Evolutionary conservation across 2,329 filamentous ascomycete genomes (phyloP).

Genomic region (Phyllosticta citriasiana): DNA sequence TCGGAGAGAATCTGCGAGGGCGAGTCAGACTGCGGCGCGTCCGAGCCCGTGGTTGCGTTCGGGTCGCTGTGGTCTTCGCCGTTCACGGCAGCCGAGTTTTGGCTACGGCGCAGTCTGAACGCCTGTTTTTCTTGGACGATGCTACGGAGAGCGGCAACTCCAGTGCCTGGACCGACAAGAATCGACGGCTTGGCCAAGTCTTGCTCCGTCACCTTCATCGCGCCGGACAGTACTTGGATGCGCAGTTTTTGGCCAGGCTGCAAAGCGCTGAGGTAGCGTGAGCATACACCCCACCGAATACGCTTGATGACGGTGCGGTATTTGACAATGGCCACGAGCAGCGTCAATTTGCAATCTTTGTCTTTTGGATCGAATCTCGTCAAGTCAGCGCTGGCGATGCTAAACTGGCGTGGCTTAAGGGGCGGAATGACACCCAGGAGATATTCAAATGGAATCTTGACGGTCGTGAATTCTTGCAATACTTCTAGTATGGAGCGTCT

Average conservation of each 20-base stretch:
- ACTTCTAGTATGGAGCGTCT: constrained; percentile 87
- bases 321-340: constrained; percentile 80
- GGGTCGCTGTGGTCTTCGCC: neutral
- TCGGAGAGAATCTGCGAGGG: constrained; percentile 13
- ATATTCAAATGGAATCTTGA: constrained; percentile 69
- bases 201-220: constrained; percentile 18
- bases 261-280: constrained; percentile 68
- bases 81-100: constrained; percentile 7
- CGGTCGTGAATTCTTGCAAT: constrained; percentile 76
- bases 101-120: constrained; percentile 32
- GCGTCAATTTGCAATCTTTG: constrained; percentile 47
- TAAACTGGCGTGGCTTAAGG: constrained; percentile 86
- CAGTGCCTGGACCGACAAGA: constrained; percentile 76
- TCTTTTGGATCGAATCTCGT: neutral
- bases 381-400: constrained; percentile 57
- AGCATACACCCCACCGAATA: constrained; percentile 79
- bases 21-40: constrained; percentile 14
- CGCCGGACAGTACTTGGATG: constrained; percentile 23
- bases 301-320: constrained; percentile 82
- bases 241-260: constrained; percentile 46
- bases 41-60: constrained; percentile 11
- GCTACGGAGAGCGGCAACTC: constrained; percentile 72
- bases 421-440: constrained; percentile 65
- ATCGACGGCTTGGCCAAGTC: constrained; percentile 52
- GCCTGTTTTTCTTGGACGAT: constrained; percentile 55